These are phyloP conservation scores for Hypholoma sublateritium DNA, from an alignment of 768 basidiomycete genomes.

Conservation along the genomic window DNA sequence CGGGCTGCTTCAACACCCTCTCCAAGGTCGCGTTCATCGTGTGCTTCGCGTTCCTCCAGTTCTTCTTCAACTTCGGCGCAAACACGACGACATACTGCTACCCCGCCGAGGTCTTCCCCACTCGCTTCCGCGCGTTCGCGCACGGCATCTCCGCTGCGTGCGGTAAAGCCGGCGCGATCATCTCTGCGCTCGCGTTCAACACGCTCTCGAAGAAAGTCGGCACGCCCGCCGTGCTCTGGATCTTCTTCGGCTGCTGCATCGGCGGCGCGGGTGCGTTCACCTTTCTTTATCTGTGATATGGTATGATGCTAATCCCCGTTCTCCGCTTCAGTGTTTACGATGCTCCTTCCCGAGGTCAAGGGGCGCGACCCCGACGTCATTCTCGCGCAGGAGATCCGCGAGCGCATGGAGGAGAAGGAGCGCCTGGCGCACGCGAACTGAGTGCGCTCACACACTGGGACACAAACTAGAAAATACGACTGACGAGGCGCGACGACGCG, in stretches of 20 bases:
- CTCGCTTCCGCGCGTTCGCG: slow-evolving; percentile 68
- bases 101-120: slow-evolving; percentile 81
- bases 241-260: slow-evolving; percentile 67
- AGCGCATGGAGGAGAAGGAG: background rate
- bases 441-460: too few species aligned
- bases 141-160: slow-evolving; percentile 75
- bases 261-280: slow-evolving; percentile 42
- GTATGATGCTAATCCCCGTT: background rate
- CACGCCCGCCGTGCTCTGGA: slow-evolving; percentile 68
- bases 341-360: slow-evolving; percentile 40
- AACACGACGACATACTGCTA: slow-evolving; percentile 70
- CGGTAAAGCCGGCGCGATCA: slow-evolving; percentile 78
- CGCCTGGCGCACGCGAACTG: too few species aligned
- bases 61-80: slow-evolving; percentile 84
- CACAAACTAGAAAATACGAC: too few species aligned
- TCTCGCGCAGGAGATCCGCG: slow-evolving; percentile 32
- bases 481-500: too few species aligned
- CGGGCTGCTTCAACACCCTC: slow-evolving; percentile 59
- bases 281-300: background rate
- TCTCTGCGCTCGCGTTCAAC: slow-evolving; percentile 75
- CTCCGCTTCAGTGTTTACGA: slow-evolving; percentile 24
- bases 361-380: slow-evolving; percentile 38
- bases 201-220: slow-evolving; percentile 59
- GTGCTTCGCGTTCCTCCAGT: slow-evolving; percentile 72
- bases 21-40: slow-evolving; percentile 65